These are phyloP conservation scores for Orbilia quercus DNA, from an alignment of 2,329 filamentous ascomycete species.

Conservation along the genomic window DNA sequence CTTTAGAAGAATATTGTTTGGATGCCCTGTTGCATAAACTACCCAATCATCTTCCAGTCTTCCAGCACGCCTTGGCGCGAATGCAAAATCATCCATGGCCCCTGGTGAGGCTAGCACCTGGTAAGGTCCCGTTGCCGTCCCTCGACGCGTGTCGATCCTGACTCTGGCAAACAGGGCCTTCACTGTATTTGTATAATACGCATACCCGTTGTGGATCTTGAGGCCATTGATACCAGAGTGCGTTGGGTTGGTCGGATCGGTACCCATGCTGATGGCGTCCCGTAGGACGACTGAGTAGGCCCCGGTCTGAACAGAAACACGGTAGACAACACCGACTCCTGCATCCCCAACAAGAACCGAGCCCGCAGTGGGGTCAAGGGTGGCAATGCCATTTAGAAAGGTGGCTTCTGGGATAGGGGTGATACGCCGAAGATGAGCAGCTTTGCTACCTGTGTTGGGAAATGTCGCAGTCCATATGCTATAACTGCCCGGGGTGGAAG, in stretches of 20 bases:
- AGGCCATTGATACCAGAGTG: slow-evolving; percentile 25
- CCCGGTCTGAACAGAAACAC: slow-evolving; percentile 6
- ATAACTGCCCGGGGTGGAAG: slow-evolving; percentile 15
- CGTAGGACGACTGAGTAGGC: slow-evolving; percentile 7
- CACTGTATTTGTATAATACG: slow-evolving; percentile 25
- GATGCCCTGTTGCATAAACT: slow-evolving; percentile 54
- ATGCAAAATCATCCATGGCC: slow-evolving; percentile 22
- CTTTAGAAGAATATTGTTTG: slow-evolving; percentile 36
- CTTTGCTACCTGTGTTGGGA: background rate
- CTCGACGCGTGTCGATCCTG: background rate
- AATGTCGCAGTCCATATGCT: slow-evolving; percentile 29
- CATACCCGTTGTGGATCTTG: slow-evolving; percentile 11
- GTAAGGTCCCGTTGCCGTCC: slow-evolving; percentile 13
- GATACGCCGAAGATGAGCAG: background rate
- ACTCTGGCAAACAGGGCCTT: slow-evolving; percentile 10
- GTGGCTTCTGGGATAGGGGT: slow-evolving; percentile 1
- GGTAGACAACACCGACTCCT: slow-evolving; percentile 15
- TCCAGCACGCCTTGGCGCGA: slow-evolving; percentile 1
- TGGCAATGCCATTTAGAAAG: slow-evolving; percentile 17
- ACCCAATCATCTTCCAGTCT: slow-evolving; percentile 34
- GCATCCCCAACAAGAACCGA: slow-evolving; percentile 14
- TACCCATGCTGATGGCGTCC: slow-evolving; percentile 19
- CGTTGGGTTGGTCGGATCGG: slow-evolving; percentile 7
- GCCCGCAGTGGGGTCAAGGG: slow-evolving; percentile 3
- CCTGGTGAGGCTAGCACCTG: slow-evolving; percentile 10